phyloP scores from a whole-genome alignment of 2,329 filamentous ascomycete genomes.

The Paecilomyces dactylethromorphus region DNA sequence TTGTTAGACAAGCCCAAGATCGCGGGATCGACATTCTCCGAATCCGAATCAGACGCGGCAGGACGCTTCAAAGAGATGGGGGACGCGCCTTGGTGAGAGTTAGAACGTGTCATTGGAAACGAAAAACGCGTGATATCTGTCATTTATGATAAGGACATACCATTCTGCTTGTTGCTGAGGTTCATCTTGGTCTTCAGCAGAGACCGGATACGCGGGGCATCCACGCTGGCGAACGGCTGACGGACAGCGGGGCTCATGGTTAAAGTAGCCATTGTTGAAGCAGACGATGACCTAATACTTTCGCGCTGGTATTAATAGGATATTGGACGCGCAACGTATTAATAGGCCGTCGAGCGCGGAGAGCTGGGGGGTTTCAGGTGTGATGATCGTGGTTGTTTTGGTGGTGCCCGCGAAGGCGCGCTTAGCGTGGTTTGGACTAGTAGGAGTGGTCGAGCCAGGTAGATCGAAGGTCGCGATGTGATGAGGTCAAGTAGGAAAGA shows the following conservation, averaged over 20 bases:
- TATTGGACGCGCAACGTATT: not conserved
- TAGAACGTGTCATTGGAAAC: slow-evolving; percentile 1
- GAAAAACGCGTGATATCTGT: not conserved
- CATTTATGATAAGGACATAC: slow-evolving; percentile 11
- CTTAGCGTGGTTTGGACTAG: not conserved
- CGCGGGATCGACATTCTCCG: slow-evolving; percentile 55
- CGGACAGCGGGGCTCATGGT: slow-evolving; percentile 27
- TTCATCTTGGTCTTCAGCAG: slow-evolving; percentile 25
- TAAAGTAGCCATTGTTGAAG: slow-evolving; percentile 23
- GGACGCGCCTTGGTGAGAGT: not conserved
- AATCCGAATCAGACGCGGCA: slow-evolving; percentile 28
- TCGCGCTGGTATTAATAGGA: not conserved
- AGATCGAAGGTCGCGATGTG: not conserved
- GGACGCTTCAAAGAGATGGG: slow-evolving; percentile 22
- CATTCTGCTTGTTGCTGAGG: slow-evolving; percentile 25
- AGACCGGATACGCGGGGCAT: slow-evolving; percentile 23
- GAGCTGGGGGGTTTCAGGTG: not conserved
- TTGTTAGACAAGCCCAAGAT: slow-evolving; percentile 44
- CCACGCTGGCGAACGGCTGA: slow-evolving; percentile 29
- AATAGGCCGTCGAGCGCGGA: not conserved
- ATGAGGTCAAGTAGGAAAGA: not conserved
- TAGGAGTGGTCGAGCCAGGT: not conserved
- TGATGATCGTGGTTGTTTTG: not conserved
- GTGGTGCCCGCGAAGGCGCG: not conserved
- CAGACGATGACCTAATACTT: not conserved